Base-by-base conservation (phyloP, 352 stramenopile genomes). In the Phytophthora fragariaefolia region DNA sequence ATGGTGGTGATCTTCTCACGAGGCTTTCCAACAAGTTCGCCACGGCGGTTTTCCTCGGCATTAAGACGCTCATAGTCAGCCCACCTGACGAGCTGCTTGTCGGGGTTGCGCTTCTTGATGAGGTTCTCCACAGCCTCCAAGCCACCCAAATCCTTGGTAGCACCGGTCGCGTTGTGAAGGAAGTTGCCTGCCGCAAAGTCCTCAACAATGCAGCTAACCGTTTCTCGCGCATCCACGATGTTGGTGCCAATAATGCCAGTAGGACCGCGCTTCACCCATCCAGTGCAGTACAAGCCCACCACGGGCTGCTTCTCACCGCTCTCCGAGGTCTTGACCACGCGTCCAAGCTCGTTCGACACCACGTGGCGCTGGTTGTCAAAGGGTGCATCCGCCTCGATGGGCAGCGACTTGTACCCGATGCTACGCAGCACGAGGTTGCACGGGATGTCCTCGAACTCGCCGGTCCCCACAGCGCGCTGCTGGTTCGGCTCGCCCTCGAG, bases 211-310 rank as follows among this genome's bases (percentile, higher is more conserved):
- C 90, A 91, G 18, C 77, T 77, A 1, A 99, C 97, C 3, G 97
- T 99, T 66, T 99, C 97, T 15, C 93, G 96, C 7, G 97, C 97
- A 76, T 99, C 96, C 10, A 91, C 70, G 69, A 99, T 99, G 77
- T 99, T 99, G 26, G 96, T 98, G 15, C 97, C 97, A 58, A 99
- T 99, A 66, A 99, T 99, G 0, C 98, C 98, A 20, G 82, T 93
- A 9, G 98, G 97, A 6, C 98, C 97, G 55, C 98, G 92, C 79
- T 99, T 99, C 22, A 99, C 85, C 98, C 98, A 99, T 3, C 98
- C 98, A 20, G 93, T 85, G 61, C 95, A 97, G 76, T 99, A 99
- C 27, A 99, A 66, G 0, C 96, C 94, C 50, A 81, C 72, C 24
- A 96, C 79, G 1, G 64, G 67, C 28, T 76, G 47, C 48, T 69